Base-by-base conservation (phyloP, 2,329 filamentous ascomycete genomes). In the Xylariaceae sp. region DNA sequence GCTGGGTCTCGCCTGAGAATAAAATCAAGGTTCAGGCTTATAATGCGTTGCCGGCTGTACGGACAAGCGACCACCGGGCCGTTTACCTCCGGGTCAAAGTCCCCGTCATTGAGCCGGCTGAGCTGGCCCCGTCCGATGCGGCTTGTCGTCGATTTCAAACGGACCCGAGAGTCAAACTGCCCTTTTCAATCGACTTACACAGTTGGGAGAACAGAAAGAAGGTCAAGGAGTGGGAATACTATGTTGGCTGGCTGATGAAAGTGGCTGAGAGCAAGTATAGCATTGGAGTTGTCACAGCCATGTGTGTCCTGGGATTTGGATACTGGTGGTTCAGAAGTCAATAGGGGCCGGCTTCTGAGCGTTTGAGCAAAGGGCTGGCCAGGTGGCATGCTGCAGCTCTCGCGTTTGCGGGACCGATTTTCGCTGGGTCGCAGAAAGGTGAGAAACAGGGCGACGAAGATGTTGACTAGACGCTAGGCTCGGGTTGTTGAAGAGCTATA, bases 1-100 rank as follows among this genome's bases (percentile, higher is more conserved):
- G 69, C 18, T 84, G 80, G 78, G 66, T 76, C 11, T 58, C 47
- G 40, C 50, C 49, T 16, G 52, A 58, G 18, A 64, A 43, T 48
- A 57, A 64, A 33, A 72, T 83, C 34, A 67, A 75, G 7, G 77
- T 90, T n/a, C 70, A 73, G 19, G 75, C 83, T 19, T 97, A 97
- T 69, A 78, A 84, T 14, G 83, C 88, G 14, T 75, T 97, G 28
- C 90, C 92, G 1, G 73, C 95, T 2, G 81, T 95, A 55, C 77
- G 82, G n/a, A 89, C 86, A 9, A 94, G 89, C 48, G 94, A 99
- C 68, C 94, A 99, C 71, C 83, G 90, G 31, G 81, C 91, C 6
- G 94, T 97, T 2, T 88, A 84, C 44, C 75, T 96, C 19, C 82
- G 87, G 4, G 76, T 86, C 7, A 74, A 75, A 0, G 78, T 97